Evolutionary conservation across 345 rosid genomes (phyloP).

Genomic region (Streptanthus diversifolius): DNA sequence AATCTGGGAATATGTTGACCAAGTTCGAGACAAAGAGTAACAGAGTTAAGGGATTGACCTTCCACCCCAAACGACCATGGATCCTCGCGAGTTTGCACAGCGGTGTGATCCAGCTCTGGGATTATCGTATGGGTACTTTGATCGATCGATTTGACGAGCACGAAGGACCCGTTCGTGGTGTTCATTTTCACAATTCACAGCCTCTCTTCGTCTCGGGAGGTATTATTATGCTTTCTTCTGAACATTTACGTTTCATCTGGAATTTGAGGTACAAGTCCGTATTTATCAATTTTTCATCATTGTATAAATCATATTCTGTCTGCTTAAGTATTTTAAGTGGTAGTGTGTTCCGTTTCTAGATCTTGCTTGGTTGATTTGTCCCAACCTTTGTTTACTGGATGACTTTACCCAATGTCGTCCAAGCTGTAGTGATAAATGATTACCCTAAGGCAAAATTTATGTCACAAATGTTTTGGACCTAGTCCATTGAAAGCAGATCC

Average conservation of each 20-base stretch:
- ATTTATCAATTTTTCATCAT: not conserved
- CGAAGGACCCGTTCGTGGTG: slow-evolving; percentile 99
- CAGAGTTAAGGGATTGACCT: slow-evolving; percentile 94
- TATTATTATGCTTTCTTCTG: slow-evolving; percentile 25
- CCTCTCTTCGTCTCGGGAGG: slow-evolving; percentile 97
- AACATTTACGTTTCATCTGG: not conserved
- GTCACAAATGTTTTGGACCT: not conserved
- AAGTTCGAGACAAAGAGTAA: slow-evolving; percentile 98
- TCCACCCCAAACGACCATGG: slow-evolving; percentile 97
- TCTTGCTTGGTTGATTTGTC: not conserved
- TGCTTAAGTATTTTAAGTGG: not conserved
- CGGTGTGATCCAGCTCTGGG: slow-evolving; percentile 99
- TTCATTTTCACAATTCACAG: slow-evolving; percentile 90
- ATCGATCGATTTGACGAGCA: slow-evolving; percentile 95
- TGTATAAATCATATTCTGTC: not conserved
- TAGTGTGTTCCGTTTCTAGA: not conserved
- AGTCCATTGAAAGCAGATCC: not conserved
- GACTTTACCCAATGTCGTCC: not conserved
- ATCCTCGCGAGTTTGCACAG: slow-evolving; percentile 97
- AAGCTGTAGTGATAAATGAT: not conserved
- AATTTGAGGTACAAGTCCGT: not conserved
- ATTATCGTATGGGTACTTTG: slow-evolving; percentile 94
- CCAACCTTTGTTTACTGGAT: not conserved
- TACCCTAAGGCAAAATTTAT: not conserved
- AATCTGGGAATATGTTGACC: slow-evolving; percentile 67